These are phyloP conservation scores for Mortierella hygrophila DNA, from an alignment of 192 early-diverging fungal species.

Conservation along the genomic window DNA sequence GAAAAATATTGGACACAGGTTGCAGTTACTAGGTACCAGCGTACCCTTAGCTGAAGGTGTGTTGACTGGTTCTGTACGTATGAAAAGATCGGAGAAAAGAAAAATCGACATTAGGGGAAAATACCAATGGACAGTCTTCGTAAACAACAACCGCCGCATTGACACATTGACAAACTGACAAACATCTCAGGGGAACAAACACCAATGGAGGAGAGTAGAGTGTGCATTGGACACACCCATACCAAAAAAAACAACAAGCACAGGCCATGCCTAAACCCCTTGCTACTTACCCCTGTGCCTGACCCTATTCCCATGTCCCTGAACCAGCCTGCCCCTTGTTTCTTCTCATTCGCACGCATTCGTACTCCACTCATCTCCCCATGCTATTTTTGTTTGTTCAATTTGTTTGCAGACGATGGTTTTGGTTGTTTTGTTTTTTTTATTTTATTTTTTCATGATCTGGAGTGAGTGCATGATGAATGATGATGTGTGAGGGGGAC, in stretches of 20 bases:
- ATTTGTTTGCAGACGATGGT: background rate
- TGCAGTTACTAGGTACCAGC: too few species aligned
- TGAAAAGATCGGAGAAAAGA: background rate
- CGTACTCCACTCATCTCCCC: too few species aligned
- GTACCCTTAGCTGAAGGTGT: too few species aligned
- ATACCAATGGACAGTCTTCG: background rate
- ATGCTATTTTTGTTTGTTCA: background rate
- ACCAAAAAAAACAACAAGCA: background rate
- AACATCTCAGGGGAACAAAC: background rate
- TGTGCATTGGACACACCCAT: background rate
- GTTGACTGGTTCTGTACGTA: background rate
- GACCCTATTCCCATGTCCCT: background rate
- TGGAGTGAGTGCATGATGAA: background rate
- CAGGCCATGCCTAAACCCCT: background rate
- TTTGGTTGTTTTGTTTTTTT: background rate
- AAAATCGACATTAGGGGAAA: background rate
- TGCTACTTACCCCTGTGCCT: background rate
- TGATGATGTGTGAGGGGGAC: background rate
- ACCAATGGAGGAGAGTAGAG: background rate
- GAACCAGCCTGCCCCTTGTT: background rate
- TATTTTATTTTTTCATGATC: background rate
- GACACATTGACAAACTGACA: too few species aligned
- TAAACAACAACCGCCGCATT: background rate
- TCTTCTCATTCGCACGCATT: too few species aligned
- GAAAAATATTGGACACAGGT: too few species aligned